Percentiles rank a stretch among this genome's conserved stretches.
Evolutionary conservation across 306 rosid genomes (phyloP).

Genomic region (Quercus dentata): DNA sequence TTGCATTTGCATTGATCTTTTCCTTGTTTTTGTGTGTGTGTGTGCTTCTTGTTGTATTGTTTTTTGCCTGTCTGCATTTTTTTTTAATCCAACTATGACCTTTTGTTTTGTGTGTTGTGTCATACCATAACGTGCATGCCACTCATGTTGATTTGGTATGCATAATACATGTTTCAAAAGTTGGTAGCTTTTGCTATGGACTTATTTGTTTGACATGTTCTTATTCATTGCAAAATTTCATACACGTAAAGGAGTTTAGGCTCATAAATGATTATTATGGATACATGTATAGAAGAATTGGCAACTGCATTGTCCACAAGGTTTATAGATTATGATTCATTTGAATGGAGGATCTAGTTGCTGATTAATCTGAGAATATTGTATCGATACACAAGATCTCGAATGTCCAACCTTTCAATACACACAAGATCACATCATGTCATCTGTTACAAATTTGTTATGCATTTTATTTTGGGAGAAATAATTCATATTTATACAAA

Average conservation of each 20-base stretch:
- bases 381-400: neutral
- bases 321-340: neutral
- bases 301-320: too few relatives aligned
- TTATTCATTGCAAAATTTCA: neutral
- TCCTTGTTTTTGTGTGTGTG: too few relatives aligned
- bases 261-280: neutral
- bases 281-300: too few relatives aligned
- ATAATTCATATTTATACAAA: neutral
- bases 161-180: constrained; percentile 7
- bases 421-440: neutral
- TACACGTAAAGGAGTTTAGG: neutral
- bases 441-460: neutral
- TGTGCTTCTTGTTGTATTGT: too few relatives aligned
- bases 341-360: neutral
- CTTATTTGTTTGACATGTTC: constrained; percentile 6
- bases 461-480: neutral
- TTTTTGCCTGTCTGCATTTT: too few relatives aligned
- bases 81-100: constrained; percentile 31
- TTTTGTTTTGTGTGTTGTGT: constrained; percentile 11
- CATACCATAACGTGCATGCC: constrained; percentile 42
- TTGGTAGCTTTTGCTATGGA: neutral
- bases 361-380: neutral
- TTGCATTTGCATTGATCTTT: constrained; percentile 5
- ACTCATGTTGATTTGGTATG: constrained; percentile 16
- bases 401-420: too few relatives aligned